Evolutionary conservation across 495 filamentous ascomycete genomes (phyloP).

Genomic region (Echria macrotheca): DNA sequence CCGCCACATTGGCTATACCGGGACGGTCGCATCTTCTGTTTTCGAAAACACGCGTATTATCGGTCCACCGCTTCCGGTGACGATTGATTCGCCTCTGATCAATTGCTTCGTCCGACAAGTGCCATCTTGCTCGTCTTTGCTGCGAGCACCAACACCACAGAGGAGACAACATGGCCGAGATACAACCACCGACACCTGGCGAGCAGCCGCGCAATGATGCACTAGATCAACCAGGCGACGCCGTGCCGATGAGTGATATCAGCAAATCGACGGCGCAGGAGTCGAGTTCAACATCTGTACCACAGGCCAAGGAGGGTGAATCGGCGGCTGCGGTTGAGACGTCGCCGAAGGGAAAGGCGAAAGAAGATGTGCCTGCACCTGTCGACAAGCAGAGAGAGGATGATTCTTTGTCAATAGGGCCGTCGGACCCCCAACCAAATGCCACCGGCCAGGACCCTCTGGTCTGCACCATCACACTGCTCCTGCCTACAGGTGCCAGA

Average conservation of each 20-base stretch:
- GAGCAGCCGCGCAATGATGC: slow-evolving; percentile 4
- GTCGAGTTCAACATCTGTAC: neutral
- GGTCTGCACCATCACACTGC: slow-evolving; percentile 59
- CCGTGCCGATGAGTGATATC: slow-evolving; percentile 15
- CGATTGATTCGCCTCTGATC: neutral
- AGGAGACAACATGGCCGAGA: slow-evolving; percentile 16
- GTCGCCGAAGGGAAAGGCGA: slow-evolving; percentile 21
- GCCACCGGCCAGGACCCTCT: slow-evolving; percentile 9
- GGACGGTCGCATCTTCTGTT: slow-evolving; percentile 3
- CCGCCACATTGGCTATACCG: neutral
- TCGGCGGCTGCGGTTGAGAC: neutral
- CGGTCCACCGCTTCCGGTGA: neutral
- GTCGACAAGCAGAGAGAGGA: slow-evolving; percentile 25
- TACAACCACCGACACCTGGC: neutral
- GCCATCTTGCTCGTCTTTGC: neutral
- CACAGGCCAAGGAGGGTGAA: slow-evolving; percentile 6
- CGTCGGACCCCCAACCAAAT: slow-evolving; percentile 28
- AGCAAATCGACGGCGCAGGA: slow-evolving; percentile 6
- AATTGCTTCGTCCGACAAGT: neutral
- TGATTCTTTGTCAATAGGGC: slow-evolving; percentile 39
- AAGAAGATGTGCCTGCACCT: slow-evolving; percentile 28
- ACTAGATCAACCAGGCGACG: slow-evolving; percentile 15
- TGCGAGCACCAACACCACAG: neutral
- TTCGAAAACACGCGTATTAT: neutral
- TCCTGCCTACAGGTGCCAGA: slow-evolving; percentile 73